Percentiles rank a stretch among this genome's conserved stretches.
phyloP scores from a whole-genome alignment of 1,284 basidiomycete genomes.

The Tausonia pullulans region DNA sequence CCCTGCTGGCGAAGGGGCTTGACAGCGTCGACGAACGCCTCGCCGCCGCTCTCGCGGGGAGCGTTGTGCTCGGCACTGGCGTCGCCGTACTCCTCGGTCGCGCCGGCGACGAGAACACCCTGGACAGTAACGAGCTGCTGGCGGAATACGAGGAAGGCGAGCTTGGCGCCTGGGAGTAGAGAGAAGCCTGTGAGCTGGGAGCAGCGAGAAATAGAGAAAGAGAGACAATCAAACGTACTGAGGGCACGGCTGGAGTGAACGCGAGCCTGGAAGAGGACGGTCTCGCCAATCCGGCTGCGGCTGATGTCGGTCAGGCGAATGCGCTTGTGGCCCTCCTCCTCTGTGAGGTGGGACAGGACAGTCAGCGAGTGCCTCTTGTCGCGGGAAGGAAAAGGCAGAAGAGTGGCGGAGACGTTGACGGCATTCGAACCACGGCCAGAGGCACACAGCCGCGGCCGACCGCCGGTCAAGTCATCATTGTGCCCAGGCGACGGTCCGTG shows the following conservation, averaged over 20 bases:
- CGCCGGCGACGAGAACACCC: conserved; percentile 37
- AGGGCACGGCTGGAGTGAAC: neutral
- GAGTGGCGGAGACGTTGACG: no score
- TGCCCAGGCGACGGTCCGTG: no score
- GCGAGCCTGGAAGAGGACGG: conserved; percentile 1
- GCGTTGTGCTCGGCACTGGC: conserved; percentile 9
- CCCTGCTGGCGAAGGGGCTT: neutral
- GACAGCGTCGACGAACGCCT: neutral
- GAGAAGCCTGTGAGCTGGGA: conserved; percentile 1
- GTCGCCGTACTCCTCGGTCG: neutral
- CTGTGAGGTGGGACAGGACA: neutral
- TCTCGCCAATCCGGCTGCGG: neutral
- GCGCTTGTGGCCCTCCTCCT: neutral
- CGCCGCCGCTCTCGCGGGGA: neutral
- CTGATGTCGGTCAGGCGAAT: neutral
- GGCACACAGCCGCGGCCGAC: no score
- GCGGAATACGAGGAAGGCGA: conserved; percentile 37
- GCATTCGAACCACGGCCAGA: no score
- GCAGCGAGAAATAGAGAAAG: no score
- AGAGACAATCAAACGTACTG: neutral
- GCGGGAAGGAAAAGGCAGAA: no score
- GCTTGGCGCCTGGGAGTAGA: conserved; percentile 28
- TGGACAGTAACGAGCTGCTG: conserved; percentile 36
- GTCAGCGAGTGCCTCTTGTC: no score
- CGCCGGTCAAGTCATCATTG: no score